Conservation (phyloP, 2,329 filamentous ascomycete species). For the Alternaria ventricosa region DNA sequence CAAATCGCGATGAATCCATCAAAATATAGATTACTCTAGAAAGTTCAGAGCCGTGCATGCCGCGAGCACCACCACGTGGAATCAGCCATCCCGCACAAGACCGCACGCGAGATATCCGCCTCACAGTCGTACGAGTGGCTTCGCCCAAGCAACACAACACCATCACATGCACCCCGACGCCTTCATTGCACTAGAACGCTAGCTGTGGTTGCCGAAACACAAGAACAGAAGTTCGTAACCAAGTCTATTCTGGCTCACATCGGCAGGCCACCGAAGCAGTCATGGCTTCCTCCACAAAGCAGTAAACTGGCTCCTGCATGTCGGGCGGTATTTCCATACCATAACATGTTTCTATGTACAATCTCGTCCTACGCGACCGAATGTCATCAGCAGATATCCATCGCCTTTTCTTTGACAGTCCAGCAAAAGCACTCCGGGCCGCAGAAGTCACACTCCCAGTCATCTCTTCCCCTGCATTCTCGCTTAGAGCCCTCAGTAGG, state of each 20-base stretch:
- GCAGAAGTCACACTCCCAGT: constrained; percentile 27
- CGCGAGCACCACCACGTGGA: not conserved
- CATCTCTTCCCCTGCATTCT: constrained; percentile 7
- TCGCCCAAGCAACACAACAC: not conserved
- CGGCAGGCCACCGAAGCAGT: not conserved
- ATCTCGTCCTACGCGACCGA: not conserved
- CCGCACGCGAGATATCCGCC: not conserved
- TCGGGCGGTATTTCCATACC: not conserved
- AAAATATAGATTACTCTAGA: not conserved
- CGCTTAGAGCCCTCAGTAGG: not conserved
- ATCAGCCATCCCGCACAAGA: not conserved
- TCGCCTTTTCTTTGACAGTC: not conserved
- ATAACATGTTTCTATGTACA: not conserved
- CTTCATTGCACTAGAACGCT: not conserved
- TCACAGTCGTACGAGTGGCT: not conserved
- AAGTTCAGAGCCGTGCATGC: not conserved
- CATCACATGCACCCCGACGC: not conserved
- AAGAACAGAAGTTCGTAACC: not conserved
- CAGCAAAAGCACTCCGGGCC: constrained; percentile 27
- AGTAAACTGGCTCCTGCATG: not conserved
- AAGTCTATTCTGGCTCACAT: accelerated
- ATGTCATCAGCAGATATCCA: not conserved
- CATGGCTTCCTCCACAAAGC: not conserved
- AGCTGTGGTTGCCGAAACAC: too few relatives aligned
- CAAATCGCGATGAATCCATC: not conserved